Evolutionary conservation across 306 rosid species (phyloP).

Genomic region (Fragaria vesca): DNA sequence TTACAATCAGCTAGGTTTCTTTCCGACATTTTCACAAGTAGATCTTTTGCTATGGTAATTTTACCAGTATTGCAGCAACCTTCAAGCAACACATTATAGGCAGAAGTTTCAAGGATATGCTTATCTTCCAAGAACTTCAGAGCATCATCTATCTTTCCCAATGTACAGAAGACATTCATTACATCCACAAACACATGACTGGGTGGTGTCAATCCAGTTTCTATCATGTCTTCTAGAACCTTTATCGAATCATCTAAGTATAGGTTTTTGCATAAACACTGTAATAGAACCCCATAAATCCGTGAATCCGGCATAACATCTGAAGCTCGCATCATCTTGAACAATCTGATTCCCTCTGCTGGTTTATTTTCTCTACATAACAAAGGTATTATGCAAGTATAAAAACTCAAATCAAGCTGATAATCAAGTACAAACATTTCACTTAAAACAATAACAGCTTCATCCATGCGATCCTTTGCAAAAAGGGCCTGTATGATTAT

Average conservation of each 20-base stretch:
- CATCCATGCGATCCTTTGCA: constrained; percentile 48
- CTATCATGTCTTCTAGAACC: constrained; percentile 56
- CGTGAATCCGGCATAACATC: constrained; percentile 43
- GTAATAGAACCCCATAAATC: constrained; percentile 46
- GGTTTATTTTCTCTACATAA: constrained; percentile 61
- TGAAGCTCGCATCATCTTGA: constrained; percentile 64
- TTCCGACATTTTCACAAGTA: constrained; percentile 58
- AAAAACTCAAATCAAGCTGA: constrained; percentile 59
- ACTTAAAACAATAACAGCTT: constrained; percentile 54
- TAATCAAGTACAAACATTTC: constrained; percentile 43
- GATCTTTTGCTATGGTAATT: constrained; percentile 39
- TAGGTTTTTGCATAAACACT: constrained; percentile 61
- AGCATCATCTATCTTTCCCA: constrained; percentile 72
- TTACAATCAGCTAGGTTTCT: constrained; percentile 48
- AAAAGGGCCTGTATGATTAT: constrained; percentile 53
- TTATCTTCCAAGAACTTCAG: constrained; percentile 57
- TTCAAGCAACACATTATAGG: constrained; percentile 71
- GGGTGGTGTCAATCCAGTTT: constrained; percentile 35
- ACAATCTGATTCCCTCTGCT: constrained; percentile 55
- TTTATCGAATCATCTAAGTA: constrained; percentile 44
- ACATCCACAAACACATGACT: constrained; percentile 36
- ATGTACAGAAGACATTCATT: constrained; percentile 48
- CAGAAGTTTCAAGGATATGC: constrained; percentile 48
- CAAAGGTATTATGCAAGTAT: constrained; percentile 54
- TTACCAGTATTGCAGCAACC: constrained; percentile 66